Evolutionary conservation across 257 asterid genomes (phyloP).

Genomic region (Leptodermis oblonga): DNA sequence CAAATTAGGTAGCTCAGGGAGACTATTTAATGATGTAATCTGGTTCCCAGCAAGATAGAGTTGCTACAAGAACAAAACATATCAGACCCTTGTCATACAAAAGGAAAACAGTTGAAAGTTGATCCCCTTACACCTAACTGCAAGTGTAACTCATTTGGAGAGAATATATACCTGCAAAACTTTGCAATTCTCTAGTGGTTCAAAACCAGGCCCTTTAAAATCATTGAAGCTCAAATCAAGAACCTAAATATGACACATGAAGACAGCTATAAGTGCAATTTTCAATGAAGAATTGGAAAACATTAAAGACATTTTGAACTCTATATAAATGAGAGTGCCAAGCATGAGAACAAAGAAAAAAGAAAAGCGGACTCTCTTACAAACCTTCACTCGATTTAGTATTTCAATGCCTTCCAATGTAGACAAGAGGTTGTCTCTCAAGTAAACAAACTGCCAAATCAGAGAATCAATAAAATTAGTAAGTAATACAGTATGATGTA

Average conservation of each 20-base stretch:
- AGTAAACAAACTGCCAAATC: slow-evolving; percentile 84
- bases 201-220: slow-evolving; percentile 98
- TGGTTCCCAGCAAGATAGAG: slow-evolving; percentile 99
- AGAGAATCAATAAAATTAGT: slow-evolving; percentile 3
- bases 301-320: background rate
- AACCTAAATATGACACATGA: slow-evolving; percentile 53
- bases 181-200: slow-evolving; percentile 91
- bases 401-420: slow-evolving; percentile 87
- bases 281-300: background rate
- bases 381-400: slow-evolving; percentile 89
- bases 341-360: background rate
- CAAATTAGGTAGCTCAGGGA: slow-evolving; percentile 97
- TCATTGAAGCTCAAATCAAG: slow-evolving; percentile 98
- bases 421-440: slow-evolving; percentile 93
- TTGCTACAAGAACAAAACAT: slow-evolving; percentile 58
- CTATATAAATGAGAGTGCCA: background rate
- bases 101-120: background rate
- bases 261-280: slow-evolving; percentile 1
- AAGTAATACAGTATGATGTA: background rate
- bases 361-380: slow-evolving; percentile 4
- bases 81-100: slow-evolving; percentile 1
- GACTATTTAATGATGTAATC: slow-evolving; percentile 86
- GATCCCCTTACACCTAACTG: background rate
- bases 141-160: background rate
- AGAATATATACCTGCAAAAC: slow-evolving; percentile 70